Conservation (phyloP, 1,284 basidiomycete genomes). For the Trichosporon sp. region DNA sequence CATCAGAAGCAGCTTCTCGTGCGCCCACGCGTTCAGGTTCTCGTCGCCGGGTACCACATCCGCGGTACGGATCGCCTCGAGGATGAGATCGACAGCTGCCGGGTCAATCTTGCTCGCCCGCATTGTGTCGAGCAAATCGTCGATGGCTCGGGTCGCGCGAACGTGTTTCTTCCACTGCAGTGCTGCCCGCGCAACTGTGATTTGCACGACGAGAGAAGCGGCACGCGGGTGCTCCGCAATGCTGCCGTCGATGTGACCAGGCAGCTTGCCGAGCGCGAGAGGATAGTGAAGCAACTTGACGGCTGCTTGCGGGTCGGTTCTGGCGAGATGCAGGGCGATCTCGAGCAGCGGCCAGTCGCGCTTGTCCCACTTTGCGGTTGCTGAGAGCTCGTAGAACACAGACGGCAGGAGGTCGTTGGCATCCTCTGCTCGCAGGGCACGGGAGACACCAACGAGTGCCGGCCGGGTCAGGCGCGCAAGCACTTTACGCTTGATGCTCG, state of each 20-base stretch:
- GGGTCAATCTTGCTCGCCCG: slow-evolving; percentile 9
- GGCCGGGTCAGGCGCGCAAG: slow-evolving; percentile 22
- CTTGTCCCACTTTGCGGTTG: slow-evolving; percentile 26
- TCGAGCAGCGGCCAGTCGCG: slow-evolving; percentile 35
- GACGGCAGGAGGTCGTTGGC: slow-evolving; percentile 23
- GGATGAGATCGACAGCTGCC: slow-evolving; percentile 25
- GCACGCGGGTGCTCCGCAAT: slow-evolving; percentile 27
- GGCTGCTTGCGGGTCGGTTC: slow-evolving; percentile 20
- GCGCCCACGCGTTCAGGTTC: slow-evolving; percentile 22
- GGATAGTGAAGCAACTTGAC: slow-evolving; percentile 35
- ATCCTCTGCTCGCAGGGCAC: slow-evolving; percentile 22
- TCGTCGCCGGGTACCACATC: neutral
- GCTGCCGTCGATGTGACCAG: slow-evolving; percentile 23
- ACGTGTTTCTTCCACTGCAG: slow-evolving; percentile 29
- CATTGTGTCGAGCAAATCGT: slow-evolving; percentile 33
- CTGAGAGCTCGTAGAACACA: slow-evolving; percentile 34
- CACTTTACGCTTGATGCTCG: slow-evolving; percentile 19
- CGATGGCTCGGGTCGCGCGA: slow-evolving; percentile 25
- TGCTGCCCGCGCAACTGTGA: slow-evolving; percentile 25
- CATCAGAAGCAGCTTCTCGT: slow-evolving; percentile 22
- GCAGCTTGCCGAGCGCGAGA: slow-evolving; percentile 33
- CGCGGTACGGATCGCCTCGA: slow-evolving; percentile 23
- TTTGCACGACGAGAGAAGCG: slow-evolving; percentile 31
- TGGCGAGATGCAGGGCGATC: slow-evolving; percentile 31
- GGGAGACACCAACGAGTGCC: slow-evolving; percentile 20